A percentile compares a stretch with the other conserved stretches of the same genome.
Evolutionary conservation across 495 filamentous ascomycete genomes (phyloP).

Genomic region (Physcia stellaris): DNA sequence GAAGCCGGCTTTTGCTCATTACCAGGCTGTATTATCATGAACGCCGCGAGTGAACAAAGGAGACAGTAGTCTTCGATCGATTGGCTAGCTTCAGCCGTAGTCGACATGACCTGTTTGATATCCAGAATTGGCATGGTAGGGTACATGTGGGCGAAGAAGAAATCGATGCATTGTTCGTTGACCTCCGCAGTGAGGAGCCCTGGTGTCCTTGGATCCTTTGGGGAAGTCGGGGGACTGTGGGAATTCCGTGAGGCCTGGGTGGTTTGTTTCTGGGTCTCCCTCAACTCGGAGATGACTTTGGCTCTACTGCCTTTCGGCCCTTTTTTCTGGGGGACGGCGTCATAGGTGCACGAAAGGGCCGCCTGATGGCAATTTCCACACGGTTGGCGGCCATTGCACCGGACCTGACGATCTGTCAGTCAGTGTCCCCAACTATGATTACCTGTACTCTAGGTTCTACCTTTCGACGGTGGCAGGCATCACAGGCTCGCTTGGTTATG

Average conservation of each 20-base stretch:
- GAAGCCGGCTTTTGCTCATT: constrained; percentile 46
- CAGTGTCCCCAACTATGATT: background rate
- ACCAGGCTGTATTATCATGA: constrained; percentile 73
- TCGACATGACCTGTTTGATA: constrained; percentile 49
- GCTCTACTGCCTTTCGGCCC: constrained; percentile 71
- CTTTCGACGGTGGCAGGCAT: constrained; percentile 73
- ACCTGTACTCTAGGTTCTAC: constrained; percentile 48
- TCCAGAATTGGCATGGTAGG: constrained; percentile 72
- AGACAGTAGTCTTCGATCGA: constrained; percentile 69
- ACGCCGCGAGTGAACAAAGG: constrained; percentile 63
- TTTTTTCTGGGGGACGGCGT: constrained; percentile 76
- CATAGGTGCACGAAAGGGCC: constrained; percentile 62
- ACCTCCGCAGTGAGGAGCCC: constrained; percentile 45
- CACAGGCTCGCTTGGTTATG: constrained; percentile 50
- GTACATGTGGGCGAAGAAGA: constrained; percentile 75
- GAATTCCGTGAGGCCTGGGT: constrained; percentile 25
- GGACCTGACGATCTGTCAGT: constrained; percentile 9
- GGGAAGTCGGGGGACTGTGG: constrained; percentile 25
- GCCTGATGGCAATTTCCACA: constrained; percentile 36
- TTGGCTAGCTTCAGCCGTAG: constrained; percentile 45
- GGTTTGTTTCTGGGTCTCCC: constrained; percentile 49
- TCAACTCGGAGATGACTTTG: constrained; percentile 67
- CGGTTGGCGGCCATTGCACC: constrained; percentile 14
- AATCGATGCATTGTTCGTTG: constrained; percentile 60
- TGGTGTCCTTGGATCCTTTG: constrained; percentile 33